phyloP scores from a whole-genome alignment of 305 asterid genomes.

The Euphrasia arctica region DNA sequence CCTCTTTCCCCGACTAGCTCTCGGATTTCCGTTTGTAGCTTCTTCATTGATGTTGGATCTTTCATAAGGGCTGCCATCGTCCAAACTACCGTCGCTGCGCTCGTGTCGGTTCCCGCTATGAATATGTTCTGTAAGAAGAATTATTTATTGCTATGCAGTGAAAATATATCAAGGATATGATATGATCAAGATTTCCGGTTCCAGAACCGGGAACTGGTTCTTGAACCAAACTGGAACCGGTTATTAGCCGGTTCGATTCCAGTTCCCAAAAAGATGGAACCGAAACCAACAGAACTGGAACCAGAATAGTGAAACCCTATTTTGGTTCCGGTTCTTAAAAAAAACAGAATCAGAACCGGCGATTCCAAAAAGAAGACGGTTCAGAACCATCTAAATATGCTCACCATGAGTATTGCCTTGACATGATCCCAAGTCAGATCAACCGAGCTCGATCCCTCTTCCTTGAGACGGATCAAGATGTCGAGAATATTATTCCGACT shows the following conservation, averaged over 20 bases:
- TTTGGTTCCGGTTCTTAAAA: no score
- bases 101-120: constrained; percentile 42
- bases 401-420: constrained; percentile 39
- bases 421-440: constrained; percentile 40
- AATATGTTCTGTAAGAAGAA: constrained; percentile 16
- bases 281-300: no score
- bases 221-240: no score
- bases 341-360: no score
- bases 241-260: no score
- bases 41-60: constrained; percentile 31
- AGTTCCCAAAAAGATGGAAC: no score
- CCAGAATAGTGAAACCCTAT: no score
- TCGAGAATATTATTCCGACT: constrained; percentile 32
- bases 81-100: constrained; percentile 34
- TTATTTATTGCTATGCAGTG: no score
- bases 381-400: background rate
- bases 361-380: no score
- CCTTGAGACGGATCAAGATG: constrained; percentile 33
- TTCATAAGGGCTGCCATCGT: constrained; percentile 40
- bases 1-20: constrained; percentile 20
- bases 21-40: constrained; percentile 29
- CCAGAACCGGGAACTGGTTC: no score
- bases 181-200: background rate
- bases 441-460: constrained; percentile 20
- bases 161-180: no score